A percentile compares a stretch with the other conserved stretches of the same genome.
These are phyloP conservation scores for Sphaerostilbella broomeana DNA, from an alignment of 2,329 filamentous ascomycete species.

Conservation along the genomic window DNA sequence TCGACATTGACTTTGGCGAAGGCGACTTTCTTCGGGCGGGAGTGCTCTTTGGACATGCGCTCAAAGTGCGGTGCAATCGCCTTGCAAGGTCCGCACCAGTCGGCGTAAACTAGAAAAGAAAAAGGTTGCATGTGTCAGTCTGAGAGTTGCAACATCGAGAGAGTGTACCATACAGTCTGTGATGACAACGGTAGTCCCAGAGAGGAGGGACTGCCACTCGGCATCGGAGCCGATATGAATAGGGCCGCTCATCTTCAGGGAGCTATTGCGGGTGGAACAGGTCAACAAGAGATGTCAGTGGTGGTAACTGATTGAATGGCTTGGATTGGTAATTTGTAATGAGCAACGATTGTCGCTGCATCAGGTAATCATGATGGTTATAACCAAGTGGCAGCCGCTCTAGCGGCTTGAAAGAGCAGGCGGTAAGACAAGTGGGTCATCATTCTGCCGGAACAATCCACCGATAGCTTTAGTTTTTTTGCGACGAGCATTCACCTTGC, in stretches of 20 bases:
- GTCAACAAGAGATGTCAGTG: too few species aligned
- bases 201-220: conserved; percentile 68
- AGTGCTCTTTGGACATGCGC: conserved; percentile 69
- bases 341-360: neutral
- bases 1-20: conserved; percentile 94
- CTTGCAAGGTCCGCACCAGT: conserved; percentile 94
- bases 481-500: conserved; percentile 2
- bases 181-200: conserved; percentile 71
- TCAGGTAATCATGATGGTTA: neutral
- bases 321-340: too few species aligned
- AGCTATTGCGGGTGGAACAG: neutral
- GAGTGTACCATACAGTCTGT: conserved; percentile 68
- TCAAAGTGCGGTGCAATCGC: conserved; percentile 86
- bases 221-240: conserved; percentile 56
- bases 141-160: conserved; percentile 5
- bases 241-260: conserved; percentile 38
- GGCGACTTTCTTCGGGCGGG: conserved; percentile 73
- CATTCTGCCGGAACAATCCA: conserved; percentile 25
- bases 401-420: conserved; percentile 15
- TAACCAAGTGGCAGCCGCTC: conserved; percentile 5
- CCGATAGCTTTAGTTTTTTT: conserved; percentile 13
- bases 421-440: conserved; percentile 5
- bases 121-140: conserved; percentile 27
- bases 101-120: conserved; percentile 77
- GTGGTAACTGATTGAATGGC: too few species aligned